Base-by-base conservation (phyloP, 1,284 basidiomycete species). In the Leucoagaricus sp. region DNA sequence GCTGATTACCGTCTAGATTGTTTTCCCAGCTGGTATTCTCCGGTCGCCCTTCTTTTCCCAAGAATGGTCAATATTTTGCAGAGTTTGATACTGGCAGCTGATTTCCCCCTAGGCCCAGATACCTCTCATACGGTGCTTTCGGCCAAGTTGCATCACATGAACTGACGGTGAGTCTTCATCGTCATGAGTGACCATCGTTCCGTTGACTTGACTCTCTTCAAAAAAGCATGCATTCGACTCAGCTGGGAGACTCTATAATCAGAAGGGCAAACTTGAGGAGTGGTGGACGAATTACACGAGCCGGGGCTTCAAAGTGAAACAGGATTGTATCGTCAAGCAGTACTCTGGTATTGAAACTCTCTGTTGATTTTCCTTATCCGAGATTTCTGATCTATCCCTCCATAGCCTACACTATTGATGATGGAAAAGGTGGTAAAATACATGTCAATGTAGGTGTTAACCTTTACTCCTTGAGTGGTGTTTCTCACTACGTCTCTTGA, bases 21-120 rank as follows among this genome's bases (percentile, higher is more conserved):
- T 96, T 15, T 98, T 99, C 79, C 96, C 96, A 3, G 96, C 96
- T 13, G 96, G 96, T 38, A 96, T 98, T 67, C 75, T 98, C 41
- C 93, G 91, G 65, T 87, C 92, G 2, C 95, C 95, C 0, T 98
- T 96, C 84, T 98, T 97, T 80, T 84, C 84, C 12, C 77, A 84
- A 55, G 77, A 86, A 58, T 97, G 94, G 93, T 91, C 70, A 21
- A 75, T 15, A 3, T 41, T 58, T 40, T 19, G 15, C 34, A 42
- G 44, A 4, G 17, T 33, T 33, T 33, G 7, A n/a, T n/a, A 54
- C 57, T 45, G 28, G n/a, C 15, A 36, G 40, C 23, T 31, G 25
- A 33, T 28, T 31, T 42, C 46, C 40, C 13, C 48, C n/a, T 55
- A 90, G 89, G 91, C 94, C 93, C 10, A 80, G 82, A 52, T 96